Evolutionary conservation across 805 yeast genomes (phyloP).

Genomic region (Lipomyces oligophaga): DNA sequence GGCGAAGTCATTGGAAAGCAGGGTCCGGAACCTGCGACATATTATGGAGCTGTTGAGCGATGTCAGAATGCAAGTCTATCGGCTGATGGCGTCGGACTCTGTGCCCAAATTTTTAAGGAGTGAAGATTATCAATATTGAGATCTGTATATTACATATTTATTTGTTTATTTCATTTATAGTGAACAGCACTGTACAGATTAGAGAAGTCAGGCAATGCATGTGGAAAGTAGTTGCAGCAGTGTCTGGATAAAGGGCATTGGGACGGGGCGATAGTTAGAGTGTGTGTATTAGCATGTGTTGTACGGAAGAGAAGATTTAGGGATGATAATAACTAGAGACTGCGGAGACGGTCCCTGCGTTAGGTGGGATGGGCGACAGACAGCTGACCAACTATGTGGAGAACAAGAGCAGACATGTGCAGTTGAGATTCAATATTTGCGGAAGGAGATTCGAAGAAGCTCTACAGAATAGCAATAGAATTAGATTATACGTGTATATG

Average conservation of each 20-base stretch:
- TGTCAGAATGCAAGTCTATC: conserved; percentile 25
- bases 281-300: background rate
- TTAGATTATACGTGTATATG: too few relatives aligned
- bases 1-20: conserved; percentile 1
- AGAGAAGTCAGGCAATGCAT: too few relatives aligned
- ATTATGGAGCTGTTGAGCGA: conserved; percentile 15
- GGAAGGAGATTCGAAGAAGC: too few relatives aligned
- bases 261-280: background rate
- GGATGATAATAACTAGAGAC: too few relatives aligned
- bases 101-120: conserved; percentile 27
- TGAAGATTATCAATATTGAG: background rate
- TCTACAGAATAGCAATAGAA: too few relatives aligned
- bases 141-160: background rate
- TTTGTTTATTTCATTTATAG: background rate
- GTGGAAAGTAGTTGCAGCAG: background rate
- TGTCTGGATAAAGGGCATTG: background rate
- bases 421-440: too few relatives aligned
- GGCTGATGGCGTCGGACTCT: conserved; percentile 30
- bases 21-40: conserved; percentile 15
- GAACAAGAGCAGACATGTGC: too few relatives aligned
- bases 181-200: background rate
- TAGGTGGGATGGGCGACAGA: too few relatives aligned
- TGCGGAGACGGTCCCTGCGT: too few relatives aligned
- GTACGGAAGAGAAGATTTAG: too few relatives aligned
- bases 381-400: too few relatives aligned